Base-by-base conservation (phyloP, 1,284 basidiomycete genomes). In the Ustilago trichophora region DNA sequence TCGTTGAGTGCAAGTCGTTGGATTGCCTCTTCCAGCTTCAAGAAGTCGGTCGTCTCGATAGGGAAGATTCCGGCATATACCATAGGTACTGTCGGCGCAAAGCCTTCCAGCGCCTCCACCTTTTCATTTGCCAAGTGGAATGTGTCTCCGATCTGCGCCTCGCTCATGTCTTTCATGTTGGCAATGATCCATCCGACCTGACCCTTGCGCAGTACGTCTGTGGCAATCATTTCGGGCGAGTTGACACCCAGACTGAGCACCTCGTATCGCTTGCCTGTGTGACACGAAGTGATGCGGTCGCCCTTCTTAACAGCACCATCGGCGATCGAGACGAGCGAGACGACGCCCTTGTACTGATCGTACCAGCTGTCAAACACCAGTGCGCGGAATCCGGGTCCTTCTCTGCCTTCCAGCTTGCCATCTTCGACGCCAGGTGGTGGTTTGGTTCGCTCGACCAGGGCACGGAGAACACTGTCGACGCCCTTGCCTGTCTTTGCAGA, bases 111-210 rank as follows among this genome's bases (percentile, higher is more conserved):
- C 0, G 93, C 87, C 43, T 92, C 88, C 4, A 95, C 91, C 8
- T 85, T 83, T 52, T 87, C 86, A n/a, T 90, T 89, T 3, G 88
- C 85, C 24, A 87, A 88, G 81, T 93, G 87, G 53, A 98, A 86
- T 0, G 96, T 98, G 80, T 99, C 96, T 29, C 96, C 96, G 52
- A 97, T 89, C 77, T 90, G 89, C 21, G 93, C 94, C 85, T 98
- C 95, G n/a, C 89, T 88, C 13, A 92, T 92, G 76, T 98, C 91
- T 82, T 98, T 98, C 95, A 98, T 98, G 77, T 93, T 97, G 82
- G 93, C 97, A 2, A 77, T 72, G 37, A 78, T 59, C 77, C 76
- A 78, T 18, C 93, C 93, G 15, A 97, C 94, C 84, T 97, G 94
- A 3, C 93, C 93, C 42, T 91, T 88, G 44, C 87, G 85, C 47